These are phyloP conservation scores for Ceriops tagal DNA, from an alignment of 345 rosid genomes.

Conservation along the genomic window DNA sequence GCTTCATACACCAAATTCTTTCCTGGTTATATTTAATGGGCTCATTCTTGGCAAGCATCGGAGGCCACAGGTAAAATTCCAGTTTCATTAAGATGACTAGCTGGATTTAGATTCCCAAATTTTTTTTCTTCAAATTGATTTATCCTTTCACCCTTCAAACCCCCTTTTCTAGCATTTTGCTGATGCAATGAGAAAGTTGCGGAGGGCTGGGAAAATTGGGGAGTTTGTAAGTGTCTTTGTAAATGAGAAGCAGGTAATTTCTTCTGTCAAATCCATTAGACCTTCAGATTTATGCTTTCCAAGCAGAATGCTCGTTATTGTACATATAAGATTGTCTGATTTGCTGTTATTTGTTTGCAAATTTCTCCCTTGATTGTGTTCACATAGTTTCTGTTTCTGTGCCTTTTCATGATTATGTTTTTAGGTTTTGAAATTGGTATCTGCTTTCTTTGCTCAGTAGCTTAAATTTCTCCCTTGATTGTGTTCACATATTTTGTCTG, in stretches of 20 bases:
- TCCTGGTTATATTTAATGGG: constrained; percentile 77
- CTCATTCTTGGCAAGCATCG: constrained; percentile 91
- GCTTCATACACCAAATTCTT: constrained; percentile 81
- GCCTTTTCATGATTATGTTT: too few relatives aligned
- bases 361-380: background rate
- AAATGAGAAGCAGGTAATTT: constrained; percentile 88
- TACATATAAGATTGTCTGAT: background rate
- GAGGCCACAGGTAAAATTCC: constrained; percentile 68
- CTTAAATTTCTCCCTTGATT: background rate
- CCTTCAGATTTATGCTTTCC: background rate
- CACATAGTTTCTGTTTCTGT: background rate
- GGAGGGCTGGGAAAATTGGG: constrained; percentile 88
- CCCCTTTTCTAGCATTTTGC: constrained; percentile 58
- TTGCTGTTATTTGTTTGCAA: background rate
- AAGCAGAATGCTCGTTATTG: background rate
- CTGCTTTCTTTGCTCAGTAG: too few relatives aligned
- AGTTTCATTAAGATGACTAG: background rate
- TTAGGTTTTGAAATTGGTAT: too few relatives aligned
- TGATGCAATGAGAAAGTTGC: constrained; percentile 60
- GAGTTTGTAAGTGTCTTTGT: constrained; percentile 87
- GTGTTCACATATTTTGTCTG: constrained; percentile 4
- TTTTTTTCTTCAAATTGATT: constrained; percentile 5
- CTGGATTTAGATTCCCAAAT: background rate
- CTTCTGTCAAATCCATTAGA: constrained; percentile 7
- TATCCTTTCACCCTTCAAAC: constrained; percentile 6